A percentile compares a stretch with the other conserved stretches of the same genome.
Evolutionary conservation across 305 asterid species (phyloP).

Genomic region (Solanum aculeatissimum): DNA sequence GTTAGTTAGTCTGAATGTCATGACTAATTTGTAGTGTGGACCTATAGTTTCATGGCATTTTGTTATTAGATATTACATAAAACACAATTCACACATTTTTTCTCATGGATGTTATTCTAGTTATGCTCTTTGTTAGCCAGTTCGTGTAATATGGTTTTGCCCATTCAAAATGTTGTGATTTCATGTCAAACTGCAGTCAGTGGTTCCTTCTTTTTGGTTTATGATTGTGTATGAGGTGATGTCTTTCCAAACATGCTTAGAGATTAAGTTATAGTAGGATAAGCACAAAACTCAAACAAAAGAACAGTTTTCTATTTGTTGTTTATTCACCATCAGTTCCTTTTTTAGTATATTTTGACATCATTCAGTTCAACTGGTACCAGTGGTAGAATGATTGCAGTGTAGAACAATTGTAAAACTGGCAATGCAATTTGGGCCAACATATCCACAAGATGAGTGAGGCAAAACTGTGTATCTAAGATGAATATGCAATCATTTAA

Average conservation of each 20-base stretch:
- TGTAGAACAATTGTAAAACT: neutral
- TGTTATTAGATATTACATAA: neutral
- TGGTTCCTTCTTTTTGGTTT: neutral
- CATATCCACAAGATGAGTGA: neutral
- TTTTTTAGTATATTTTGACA: neutral
- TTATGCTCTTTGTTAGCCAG: neutral
- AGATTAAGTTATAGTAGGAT: neutral
- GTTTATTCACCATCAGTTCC: neutral
- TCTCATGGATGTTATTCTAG: neutral
- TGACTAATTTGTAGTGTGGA: neutral
- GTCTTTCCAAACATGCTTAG: neutral
- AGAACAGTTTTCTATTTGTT: neutral
- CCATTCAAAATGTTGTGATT: neutral
- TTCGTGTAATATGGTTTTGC: neutral
- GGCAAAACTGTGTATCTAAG: neutral
- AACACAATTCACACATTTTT: neutral
- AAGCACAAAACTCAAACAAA: neutral
- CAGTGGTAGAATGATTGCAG: neutral
- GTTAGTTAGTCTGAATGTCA: constrained; percentile 13
- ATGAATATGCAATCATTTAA: neutral
- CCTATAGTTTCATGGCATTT: neutral
- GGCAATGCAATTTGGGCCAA: neutral
- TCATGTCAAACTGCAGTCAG: neutral
- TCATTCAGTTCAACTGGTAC: neutral
- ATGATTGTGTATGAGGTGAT: neutral